A percentile compares a stretch with the other conserved stretches of the same genome.
Evolutionary conservation across 441 rosid species (phyloP).

Genomic region (Adansonia madagascariensis): DNA sequence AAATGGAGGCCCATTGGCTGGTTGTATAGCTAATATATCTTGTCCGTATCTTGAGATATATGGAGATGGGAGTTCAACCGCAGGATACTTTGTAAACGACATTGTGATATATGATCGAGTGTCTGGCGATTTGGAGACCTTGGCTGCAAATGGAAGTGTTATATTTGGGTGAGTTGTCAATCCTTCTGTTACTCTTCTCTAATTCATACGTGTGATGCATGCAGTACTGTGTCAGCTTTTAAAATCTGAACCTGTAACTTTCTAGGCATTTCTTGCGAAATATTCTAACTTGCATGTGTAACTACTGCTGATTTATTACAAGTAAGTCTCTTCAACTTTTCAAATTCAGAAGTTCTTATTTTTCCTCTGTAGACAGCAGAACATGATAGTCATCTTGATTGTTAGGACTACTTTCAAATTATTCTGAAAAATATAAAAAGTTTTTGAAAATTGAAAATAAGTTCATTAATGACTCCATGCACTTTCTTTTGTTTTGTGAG

Average conservation of each 20-base stretch:
- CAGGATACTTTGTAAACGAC: constrained; percentile 86
- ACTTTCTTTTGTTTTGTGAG: neutral
- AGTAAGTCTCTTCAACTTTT: neutral
- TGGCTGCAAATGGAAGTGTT: constrained; percentile 82
- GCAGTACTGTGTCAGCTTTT: neutral
- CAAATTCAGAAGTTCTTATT: neutral
- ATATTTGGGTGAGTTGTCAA: constrained; percentile 72
- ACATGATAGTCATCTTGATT: neutral
- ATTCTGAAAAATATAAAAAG: neutral
- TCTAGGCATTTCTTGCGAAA: neutral
- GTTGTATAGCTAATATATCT: constrained; percentile 72
- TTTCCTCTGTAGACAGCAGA: neutral
- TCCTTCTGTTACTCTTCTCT: constrained; percentile 10
- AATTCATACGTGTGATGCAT: neutral
- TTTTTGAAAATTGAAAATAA: neutral
- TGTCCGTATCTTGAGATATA: constrained; percentile 93
- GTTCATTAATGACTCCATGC: neutral
- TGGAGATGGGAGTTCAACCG: constrained; percentile 96
- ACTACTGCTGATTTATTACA: neutral
- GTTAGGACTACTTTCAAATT: neutral
- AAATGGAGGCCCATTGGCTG: constrained; percentile 68
- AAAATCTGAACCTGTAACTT: constrained; percentile 13
- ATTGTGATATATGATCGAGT: constrained; percentile 80
- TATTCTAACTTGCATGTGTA: neutral
- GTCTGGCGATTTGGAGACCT: constrained; percentile 84